These are phyloP conservation scores for Rhodomyrtus psidioides DNA, from an alignment of 441 rosid species.

Conservation along the genomic window DNA sequence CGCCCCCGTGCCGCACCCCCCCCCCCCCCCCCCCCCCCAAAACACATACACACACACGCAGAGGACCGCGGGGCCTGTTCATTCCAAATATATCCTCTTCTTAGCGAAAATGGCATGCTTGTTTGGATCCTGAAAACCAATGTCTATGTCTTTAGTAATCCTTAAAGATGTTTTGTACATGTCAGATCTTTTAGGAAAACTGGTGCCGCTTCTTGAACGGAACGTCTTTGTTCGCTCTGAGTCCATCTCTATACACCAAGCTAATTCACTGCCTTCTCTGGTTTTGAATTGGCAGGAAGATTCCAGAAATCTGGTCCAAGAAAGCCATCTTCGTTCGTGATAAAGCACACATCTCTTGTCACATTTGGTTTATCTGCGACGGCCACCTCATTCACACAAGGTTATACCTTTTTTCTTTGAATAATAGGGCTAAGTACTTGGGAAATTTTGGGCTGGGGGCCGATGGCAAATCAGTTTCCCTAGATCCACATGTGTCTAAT, in stretches of 20 bases:
- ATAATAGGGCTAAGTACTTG: not conserved
- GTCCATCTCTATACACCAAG: not conserved
- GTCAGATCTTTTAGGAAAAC: too few species aligned
- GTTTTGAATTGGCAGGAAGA: conserved; percentile 45
- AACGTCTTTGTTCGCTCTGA: not conserved
- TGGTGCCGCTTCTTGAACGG: not conserved
- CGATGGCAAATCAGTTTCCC: not conserved
- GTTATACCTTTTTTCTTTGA: conserved; percentile 12
- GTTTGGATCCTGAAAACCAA: too few species aligned
- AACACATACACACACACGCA: too few species aligned
- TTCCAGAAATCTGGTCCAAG: conserved; percentile 61
- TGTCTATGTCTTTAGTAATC: too few species aligned
- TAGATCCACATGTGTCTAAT: not conserved
- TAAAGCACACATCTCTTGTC: conserved; percentile 61
- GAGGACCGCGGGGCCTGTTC: not conserved
- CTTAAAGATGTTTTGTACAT: too few species aligned
- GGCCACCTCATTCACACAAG: conserved; percentile 54
- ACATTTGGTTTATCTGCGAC: conserved; percentile 74
- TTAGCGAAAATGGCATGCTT: not conserved
- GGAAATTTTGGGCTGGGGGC: not conserved
- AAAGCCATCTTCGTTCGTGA: conserved; percentile 53
- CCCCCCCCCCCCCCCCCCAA: too few species aligned
- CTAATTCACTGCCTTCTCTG: conserved; percentile 4
- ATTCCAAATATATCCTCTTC: not conserved
- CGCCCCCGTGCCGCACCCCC: too few species aligned